Percentiles rank a stretch among this genome's conserved stretches.
Conservation (phyloP, 352 stramenopile species). For the Plasmopara halstedii region DNA sequence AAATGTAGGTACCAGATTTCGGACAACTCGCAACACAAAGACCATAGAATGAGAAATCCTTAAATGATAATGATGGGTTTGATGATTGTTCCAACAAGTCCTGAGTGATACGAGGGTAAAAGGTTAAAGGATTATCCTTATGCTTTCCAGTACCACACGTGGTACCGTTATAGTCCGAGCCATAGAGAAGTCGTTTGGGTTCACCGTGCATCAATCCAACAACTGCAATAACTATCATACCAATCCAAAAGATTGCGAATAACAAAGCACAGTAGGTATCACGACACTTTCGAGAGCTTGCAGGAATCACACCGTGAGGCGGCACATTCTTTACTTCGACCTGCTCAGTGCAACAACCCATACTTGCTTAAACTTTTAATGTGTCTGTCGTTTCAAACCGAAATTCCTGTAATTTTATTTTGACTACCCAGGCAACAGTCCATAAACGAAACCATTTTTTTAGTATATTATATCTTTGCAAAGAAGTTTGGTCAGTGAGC, state of each 20-base stretch:
- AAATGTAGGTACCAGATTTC: constrained; percentile 43
- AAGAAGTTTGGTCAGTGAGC: too few relatives aligned
- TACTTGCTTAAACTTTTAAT: constrained; percentile 3
- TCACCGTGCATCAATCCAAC: constrained; percentile 57
- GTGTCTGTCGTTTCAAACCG: background rate
- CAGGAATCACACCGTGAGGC: constrained; percentile 42
- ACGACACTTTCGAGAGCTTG: constrained; percentile 49
- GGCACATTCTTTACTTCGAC: constrained; percentile 28
- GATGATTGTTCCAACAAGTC: constrained; percentile 56
- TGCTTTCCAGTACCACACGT: constrained; percentile 50
- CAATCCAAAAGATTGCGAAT: constrained; percentile 70
- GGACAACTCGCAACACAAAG: constrained; percentile 60
- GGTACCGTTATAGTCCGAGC: constrained; percentile 64
- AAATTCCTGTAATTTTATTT: too few relatives aligned
- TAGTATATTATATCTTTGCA: too few relatives aligned
- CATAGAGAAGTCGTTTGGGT: constrained; percentile 61
- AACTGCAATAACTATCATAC: constrained; percentile 51
- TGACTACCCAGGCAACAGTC: too few relatives aligned
- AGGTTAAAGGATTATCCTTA: constrained; percentile 31
- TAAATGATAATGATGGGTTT: constrained; percentile 30
- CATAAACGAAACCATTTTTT: too few relatives aligned
- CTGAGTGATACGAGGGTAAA: constrained; percentile 73
- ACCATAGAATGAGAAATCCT: constrained; percentile 59
- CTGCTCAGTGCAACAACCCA: constrained; percentile 60
- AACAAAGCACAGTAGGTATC: constrained; percentile 59